phyloP scores from a whole-genome alignment of 306 rosid genomes.

The Oxytropis ochrocephala region DNA sequence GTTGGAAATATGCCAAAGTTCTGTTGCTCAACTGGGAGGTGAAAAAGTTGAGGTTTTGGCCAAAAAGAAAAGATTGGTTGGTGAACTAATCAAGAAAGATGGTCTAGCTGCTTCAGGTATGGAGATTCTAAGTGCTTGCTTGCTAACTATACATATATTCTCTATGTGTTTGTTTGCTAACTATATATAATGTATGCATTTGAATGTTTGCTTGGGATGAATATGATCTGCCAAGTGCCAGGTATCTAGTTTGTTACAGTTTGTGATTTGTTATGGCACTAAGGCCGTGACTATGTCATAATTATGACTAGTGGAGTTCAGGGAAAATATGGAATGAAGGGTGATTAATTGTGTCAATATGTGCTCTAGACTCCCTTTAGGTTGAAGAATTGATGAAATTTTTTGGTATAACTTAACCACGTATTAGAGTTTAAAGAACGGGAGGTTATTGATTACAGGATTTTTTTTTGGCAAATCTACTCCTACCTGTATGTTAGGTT shows the following conservation, averaged over 20 bases:
- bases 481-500: no score
- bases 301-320: not conserved
- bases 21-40: not conserved
- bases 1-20: not conserved
- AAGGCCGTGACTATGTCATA: not conserved
- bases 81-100: not conserved
- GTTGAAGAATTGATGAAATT: not conserved
- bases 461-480: no score
- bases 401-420: not conserved
- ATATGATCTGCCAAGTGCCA: not conserved
- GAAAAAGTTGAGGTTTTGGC: not conserved
- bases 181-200: no score
- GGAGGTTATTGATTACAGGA: not conserved
- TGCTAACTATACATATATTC: not conserved
- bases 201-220: not conserved
- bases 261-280: not conserved
- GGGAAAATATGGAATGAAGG: not conserved
- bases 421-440: not conserved
- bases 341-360: not conserved
- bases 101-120: constrained; percentile 15
- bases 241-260: not conserved
- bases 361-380: not conserved
- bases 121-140: not conserved
- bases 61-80: not conserved
- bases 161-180: no score